Percentiles rank a stretch among this genome's conserved stretches.
Evolutionary conservation across 176 grass and related monocot species (phyloP).

Genomic region (Canna indica): DNA sequence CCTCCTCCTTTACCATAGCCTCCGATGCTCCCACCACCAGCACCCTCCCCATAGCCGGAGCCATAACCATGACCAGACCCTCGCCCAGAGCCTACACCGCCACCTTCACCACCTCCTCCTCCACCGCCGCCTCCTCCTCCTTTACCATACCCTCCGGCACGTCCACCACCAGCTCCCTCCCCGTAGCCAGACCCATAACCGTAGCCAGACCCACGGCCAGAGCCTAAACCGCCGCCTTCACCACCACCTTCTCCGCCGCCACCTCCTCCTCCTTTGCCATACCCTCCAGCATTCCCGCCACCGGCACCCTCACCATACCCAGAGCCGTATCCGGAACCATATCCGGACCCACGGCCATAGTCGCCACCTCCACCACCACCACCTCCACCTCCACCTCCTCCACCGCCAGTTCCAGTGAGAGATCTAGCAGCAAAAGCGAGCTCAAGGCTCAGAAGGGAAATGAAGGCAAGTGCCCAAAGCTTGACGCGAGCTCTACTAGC

Average conservation of each 20-base stretch:
- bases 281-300: not conserved
- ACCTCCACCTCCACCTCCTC: not conserved
- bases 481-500: not conserved
- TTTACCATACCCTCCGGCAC: conserved; percentile 4
- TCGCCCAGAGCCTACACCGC: not conserved
- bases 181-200: not conserved
- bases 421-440: conserved; percentile 5
- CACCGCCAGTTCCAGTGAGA: not conserved
- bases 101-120: not conserved
- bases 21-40: not conserved
- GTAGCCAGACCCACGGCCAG: not conserved
- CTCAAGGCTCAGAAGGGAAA: not conserved
- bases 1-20: not conserved
- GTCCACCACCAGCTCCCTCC: not conserved
- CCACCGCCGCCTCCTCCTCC: not conserved
- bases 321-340: not conserved
- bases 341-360: not conserved
- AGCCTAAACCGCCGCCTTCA: not conserved
- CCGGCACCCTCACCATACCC: not conserved
- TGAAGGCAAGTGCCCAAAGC: conserved; percentile 4
- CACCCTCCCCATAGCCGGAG: not conserved
- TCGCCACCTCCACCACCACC: not conserved
- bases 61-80: not conserved
- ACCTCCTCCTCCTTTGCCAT: not conserved
- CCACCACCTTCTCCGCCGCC: not conserved